A percentile compares a stretch with the other conserved stretches of the same genome.
phyloP scores from a whole-genome alignment of 2,329 filamentous ascomycete species.

The Phyllosticta capitalensis region DNA sequence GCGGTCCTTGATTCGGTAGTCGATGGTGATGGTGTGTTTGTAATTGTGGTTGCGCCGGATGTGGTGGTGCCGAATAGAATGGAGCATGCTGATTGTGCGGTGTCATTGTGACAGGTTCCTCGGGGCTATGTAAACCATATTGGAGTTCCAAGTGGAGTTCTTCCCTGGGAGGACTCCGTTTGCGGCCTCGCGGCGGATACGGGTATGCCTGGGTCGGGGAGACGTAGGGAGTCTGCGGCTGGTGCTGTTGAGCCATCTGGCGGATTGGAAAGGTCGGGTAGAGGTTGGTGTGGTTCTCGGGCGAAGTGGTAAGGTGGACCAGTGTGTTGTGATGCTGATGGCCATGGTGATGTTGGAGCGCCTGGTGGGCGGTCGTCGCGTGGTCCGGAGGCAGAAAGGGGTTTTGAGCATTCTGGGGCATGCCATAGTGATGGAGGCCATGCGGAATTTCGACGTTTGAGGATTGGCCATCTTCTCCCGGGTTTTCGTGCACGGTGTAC shows the following conservation, averaged over 20 bases:
- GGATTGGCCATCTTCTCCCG: conserved; percentile 33
- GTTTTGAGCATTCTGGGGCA: conserved; percentile 15
- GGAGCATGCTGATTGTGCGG: conserved; percentile 21
- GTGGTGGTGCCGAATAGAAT: conserved; percentile 19
- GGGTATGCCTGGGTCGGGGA: conserved; percentile 18
- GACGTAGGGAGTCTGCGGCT: conserved; percentile 22
- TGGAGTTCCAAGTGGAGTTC: conserved; percentile 28
- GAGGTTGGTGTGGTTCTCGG: conserved; percentile 4
- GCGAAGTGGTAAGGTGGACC: conserved; percentile 28
- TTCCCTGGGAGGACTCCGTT: conserved; percentile 34
- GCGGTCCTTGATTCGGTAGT: conserved; percentile 62
- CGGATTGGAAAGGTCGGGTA: conserved; percentile 12
- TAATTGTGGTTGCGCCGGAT: conserved; percentile 10
- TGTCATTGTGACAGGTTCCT: conserved; percentile 29
- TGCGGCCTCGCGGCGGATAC: conserved; percentile 23
- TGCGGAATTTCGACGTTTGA: conserved; percentile 34
- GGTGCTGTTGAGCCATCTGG: conserved; percentile 23
- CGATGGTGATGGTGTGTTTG: conserved; percentile 67
- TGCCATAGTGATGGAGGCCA: conserved; percentile 30
- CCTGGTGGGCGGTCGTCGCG: conserved; percentile 27
- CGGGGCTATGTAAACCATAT: conserved; percentile 31
- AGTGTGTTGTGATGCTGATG: conserved; percentile 17
- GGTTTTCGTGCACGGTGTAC: conserved; percentile 35
- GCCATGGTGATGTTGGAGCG: conserved; percentile 15
- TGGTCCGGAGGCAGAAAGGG: conserved; percentile 19